A percentile compares a stretch with the other conserved stretches of the same genome.
Conservation (phyloP, 2,329 filamentous ascomycete genomes). For the Clarireedia homoeocarpa region DNA sequence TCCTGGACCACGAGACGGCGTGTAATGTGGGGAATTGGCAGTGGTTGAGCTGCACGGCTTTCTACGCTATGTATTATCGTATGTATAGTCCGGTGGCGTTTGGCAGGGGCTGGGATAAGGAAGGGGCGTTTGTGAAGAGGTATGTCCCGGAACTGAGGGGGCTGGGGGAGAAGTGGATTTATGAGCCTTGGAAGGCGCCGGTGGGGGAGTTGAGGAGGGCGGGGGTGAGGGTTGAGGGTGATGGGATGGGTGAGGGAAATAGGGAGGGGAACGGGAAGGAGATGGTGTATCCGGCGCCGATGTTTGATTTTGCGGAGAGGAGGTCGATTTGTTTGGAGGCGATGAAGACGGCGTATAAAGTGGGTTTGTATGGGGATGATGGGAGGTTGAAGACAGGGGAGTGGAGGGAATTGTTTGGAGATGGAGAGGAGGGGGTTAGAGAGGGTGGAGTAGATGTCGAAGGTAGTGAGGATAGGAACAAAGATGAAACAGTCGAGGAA, state of each 20-base stretch:
- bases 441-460: slow-evolving; percentile 23
- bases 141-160: slow-evolving; percentile 60
- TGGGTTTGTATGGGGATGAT: slow-evolving; percentile 58
- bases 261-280: background rate
- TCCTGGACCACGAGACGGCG: slow-evolving; percentile 67
- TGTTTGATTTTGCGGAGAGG: slow-evolving; percentile 65
- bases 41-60: slow-evolving; percentile 69
- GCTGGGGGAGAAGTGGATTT: slow-evolving; percentile 63
- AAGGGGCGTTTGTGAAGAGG: slow-evolving; percentile 54
- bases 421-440: slow-evolving; percentile 26
- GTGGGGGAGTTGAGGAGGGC: slow-evolving; percentile 61
- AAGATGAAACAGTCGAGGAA: slow-evolving; percentile 10
- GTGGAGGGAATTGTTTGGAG: slow-evolving; percentile 41
- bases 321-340: slow-evolving; percentile 54
- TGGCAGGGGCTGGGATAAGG: slow-evolving; percentile 66
- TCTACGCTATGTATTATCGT: slow-evolving; percentile 64
- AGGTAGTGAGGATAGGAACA: slow-evolving; percentile 24
- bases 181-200: slow-evolving; percentile 71
- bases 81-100: slow-evolving; percentile 66
- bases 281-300: slow-evolving; percentile 36
- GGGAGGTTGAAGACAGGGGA: slow-evolving; percentile 52
- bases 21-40: slow-evolving; percentile 74
- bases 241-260: too few species aligned
- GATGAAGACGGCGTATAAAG: slow-evolving; percentile 63
- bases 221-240: slow-evolving; percentile 18